A percentile compares a stretch with the other conserved stretches of the same genome.
phyloP scores from a whole-genome alignment of 345 rosid species.

The Corymbia maculata region DNA sequence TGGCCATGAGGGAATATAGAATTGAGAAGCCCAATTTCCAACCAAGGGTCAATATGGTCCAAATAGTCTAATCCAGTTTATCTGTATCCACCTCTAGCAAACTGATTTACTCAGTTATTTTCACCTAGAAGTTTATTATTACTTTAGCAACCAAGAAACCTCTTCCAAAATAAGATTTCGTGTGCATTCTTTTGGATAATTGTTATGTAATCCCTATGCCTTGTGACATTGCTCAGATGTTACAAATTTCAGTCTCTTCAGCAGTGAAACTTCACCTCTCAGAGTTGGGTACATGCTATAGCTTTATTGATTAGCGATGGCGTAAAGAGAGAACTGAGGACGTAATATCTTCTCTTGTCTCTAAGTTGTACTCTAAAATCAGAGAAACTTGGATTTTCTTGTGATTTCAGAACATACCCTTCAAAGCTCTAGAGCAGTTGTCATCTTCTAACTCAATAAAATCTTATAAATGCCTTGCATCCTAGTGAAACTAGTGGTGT shows the following conservation, averaged over 20 bases:
- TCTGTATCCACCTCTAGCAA: not conserved
- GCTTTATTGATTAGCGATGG: not conserved
- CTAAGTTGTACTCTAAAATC: not conserved
- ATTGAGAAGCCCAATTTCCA: too few relatives aligned
- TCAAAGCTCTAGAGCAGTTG: not conserved
- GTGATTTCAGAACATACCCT: not conserved
- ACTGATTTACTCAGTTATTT: not conserved
- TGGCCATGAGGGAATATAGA: too few relatives aligned
- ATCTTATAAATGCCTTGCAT: not conserved
- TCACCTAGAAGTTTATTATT: not conserved
- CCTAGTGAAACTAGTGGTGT: not conserved
- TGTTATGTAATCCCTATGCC: not conserved
- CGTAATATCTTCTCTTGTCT: not conserved
- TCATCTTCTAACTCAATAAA: not conserved
- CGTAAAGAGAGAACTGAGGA: not conserved
- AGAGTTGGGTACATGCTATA: not conserved
- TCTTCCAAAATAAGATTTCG: not conserved
- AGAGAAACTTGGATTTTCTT: not conserved
- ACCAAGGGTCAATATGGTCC: not conserved
- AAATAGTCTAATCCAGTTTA: not conserved
- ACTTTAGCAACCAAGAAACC: not conserved
- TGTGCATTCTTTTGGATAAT: not conserved
- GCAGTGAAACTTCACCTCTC: not conserved
- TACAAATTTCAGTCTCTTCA: not conserved
- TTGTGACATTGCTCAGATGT: not conserved